Percentiles rank a stretch among this genome's conserved stretches.
Evolutionary conservation across 2,329 filamentous ascomycete genomes (phyloP).

Genomic region (Fusarium sp.): DNA sequence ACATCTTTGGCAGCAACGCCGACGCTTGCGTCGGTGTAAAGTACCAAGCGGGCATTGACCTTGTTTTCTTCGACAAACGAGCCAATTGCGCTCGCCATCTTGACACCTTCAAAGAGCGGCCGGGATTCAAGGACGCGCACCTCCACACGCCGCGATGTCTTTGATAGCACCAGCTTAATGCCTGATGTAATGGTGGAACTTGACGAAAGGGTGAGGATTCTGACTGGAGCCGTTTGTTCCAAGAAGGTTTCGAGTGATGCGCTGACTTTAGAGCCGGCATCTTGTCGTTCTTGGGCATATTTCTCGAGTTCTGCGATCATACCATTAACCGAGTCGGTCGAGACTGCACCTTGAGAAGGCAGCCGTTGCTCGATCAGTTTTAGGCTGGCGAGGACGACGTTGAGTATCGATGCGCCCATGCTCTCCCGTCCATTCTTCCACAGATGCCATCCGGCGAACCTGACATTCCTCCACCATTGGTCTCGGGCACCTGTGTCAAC

Average conservation of each 20-base stretch:
- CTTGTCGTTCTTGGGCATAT: slow-evolving; percentile 36
- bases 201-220: slow-evolving; percentile 70
- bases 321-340: slow-evolving; percentile 19
- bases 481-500: slow-evolving; percentile 47
- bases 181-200: slow-evolving; percentile 70
- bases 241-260: slow-evolving; percentile 53
- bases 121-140: slow-evolving; percentile 75
- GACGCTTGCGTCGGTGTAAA: slow-evolving; percentile 72
- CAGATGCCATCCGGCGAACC: slow-evolving; percentile 71
- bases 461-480: slow-evolving; percentile 67
- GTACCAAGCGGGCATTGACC: slow-evolving; percentile 51
- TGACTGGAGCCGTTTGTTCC: slow-evolving; percentile 50
- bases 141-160: slow-evolving; percentile 57
- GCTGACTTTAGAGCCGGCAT: slow-evolving; percentile 49
- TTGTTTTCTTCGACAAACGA: slow-evolving; percentile 50
- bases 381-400: slow-evolving; percentile 61
- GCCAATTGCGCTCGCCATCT: slow-evolving; percentile 64
- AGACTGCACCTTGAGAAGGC: slow-evolving; percentile 9
- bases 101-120: slow-evolving; percentile 74
- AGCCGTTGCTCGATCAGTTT: slow-evolving; percentile 52
- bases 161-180: slow-evolving; percentile 57
- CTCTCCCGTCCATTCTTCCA: slow-evolving; percentile 75
- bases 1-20: slow-evolving; percentile 64
- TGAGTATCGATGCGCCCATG: slow-evolving; percentile 72
- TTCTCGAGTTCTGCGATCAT: slow-evolving; percentile 36